phyloP scores from a whole-genome alignment of 2,329 filamentous ascomycete species.

The Cryphonectria naterciae region DNA sequence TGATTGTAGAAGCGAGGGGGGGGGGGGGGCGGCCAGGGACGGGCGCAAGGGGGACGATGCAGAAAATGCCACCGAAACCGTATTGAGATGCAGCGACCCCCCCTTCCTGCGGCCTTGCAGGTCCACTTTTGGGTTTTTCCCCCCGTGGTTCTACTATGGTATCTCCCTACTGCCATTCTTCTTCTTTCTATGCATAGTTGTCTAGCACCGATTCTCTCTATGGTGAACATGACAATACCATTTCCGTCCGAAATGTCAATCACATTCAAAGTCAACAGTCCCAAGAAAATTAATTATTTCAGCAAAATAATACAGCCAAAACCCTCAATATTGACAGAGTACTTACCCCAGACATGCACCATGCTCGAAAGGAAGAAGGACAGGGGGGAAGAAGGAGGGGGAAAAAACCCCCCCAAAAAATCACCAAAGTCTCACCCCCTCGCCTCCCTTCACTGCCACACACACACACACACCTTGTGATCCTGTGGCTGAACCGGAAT shows the following conservation, averaged over 20 bases:
- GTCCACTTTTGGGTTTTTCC: neutral
- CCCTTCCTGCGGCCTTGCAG: neutral
- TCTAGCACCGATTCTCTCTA: neutral
- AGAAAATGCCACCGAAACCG: neutral
- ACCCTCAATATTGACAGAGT: neutral
- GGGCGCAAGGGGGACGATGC: neutral
- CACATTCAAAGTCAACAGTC: neutral
- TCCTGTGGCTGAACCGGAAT: neutral
- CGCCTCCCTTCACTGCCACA: neutral
- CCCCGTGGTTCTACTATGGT: too few relatives aligned
- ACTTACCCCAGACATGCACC: neutral
- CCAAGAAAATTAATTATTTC: neutral
- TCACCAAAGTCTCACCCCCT: neutral
- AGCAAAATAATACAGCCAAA: neutral
- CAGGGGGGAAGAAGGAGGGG: too few relatives aligned
- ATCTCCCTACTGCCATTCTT: neutral
- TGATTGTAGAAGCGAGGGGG: neutral
- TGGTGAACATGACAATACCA: neutral
- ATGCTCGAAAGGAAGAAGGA: neutral
- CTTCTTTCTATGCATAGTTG: neutral
- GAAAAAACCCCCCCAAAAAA: too few relatives aligned
- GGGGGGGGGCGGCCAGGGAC: too few relatives aligned
- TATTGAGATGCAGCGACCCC: neutral
- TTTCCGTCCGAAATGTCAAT: neutral
- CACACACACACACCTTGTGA: neutral